Conservation (phyloP, 345 rosid species). For the Salix brachista region DNA sequence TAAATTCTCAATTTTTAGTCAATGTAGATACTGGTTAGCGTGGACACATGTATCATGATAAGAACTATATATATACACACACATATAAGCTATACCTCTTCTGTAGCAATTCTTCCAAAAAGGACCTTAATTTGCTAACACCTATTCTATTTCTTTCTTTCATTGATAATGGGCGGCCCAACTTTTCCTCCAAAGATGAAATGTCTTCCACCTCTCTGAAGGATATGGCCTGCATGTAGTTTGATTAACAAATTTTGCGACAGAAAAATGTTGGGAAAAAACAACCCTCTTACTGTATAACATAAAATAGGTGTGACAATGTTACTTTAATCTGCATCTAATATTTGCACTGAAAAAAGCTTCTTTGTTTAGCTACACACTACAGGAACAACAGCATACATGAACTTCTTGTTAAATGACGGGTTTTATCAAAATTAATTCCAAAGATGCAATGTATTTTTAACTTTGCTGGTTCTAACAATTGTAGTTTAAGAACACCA, state of each 20-base stretch:
- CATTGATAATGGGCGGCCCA: slow-evolving; percentile 66
- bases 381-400: no score
- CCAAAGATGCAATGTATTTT: no score
- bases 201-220: slow-evolving; percentile 72
- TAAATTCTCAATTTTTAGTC: slow-evolving; percentile 17
- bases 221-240: slow-evolving; percentile 50
- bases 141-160: slow-evolving; percentile 85
- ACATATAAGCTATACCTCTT: slow-evolving; percentile 45
- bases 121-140: slow-evolving; percentile 75
- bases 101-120: slow-evolving; percentile 81
- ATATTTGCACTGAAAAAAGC: no score
- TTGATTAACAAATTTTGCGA: neutral
- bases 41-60: neutral
- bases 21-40: neutral
- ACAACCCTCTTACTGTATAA: no score
- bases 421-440: no score
- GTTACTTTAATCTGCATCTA: no score
- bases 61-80: neutral
- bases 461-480: no score
- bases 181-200: slow-evolving; percentile 68
- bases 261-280: neutral
- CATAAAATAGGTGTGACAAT: no score
- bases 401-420: no score
- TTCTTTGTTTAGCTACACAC: no score
- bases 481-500: no score